Conservation (phyloP, 2,329 filamentous ascomycete species). For the Scytalidium sp. region DNA sequence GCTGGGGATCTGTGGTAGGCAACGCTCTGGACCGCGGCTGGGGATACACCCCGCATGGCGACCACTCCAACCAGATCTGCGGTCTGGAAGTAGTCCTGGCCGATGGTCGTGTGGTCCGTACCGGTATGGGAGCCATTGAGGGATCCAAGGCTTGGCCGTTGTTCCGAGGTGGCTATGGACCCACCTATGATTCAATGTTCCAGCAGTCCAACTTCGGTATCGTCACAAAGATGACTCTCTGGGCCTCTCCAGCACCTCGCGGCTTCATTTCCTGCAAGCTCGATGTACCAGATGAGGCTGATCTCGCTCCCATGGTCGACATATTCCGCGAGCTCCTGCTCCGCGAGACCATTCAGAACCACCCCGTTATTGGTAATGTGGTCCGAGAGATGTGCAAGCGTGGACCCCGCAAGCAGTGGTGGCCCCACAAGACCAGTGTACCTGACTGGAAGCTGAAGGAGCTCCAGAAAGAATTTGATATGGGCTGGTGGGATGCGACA, state of each 20-base stretch:
- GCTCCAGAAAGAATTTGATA: constrained; percentile 3
- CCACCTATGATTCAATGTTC: constrained; percentile 41
- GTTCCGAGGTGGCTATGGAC: constrained; percentile 35
- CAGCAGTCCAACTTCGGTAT: constrained; percentile 49
- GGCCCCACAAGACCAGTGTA: constrained; percentile 16
- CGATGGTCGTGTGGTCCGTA: constrained; percentile 38
- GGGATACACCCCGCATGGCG: constrained; percentile 39
- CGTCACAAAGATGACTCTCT: constrained; percentile 49
- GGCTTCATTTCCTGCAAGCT: constrained; percentile 24
- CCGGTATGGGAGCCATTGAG: constrained; percentile 42
- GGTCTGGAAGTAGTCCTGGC: constrained; percentile 40
- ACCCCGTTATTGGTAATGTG: constrained; percentile 34
- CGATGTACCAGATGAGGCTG: constrained; percentile 44
- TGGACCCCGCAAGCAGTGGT: constrained; percentile 32
- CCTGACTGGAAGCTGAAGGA: constrained; percentile 31
- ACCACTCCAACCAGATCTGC: constrained; percentile 35
- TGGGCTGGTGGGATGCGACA: constrained; percentile 40
- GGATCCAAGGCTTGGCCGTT: constrained; percentile 31
- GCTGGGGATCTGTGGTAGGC: constrained; percentile 39
- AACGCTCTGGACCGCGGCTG: constrained; percentile 42
- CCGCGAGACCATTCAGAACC: constrained; percentile 33
- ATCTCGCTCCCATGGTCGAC: constrained; percentile 42
- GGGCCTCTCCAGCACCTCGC: constrained; percentile 13
- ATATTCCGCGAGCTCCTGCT: constrained; percentile 31
- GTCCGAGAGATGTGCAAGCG: constrained; percentile 26